Conservation (phyloP, 129 eudicot species). For the Flaveria linearis region DNA sequence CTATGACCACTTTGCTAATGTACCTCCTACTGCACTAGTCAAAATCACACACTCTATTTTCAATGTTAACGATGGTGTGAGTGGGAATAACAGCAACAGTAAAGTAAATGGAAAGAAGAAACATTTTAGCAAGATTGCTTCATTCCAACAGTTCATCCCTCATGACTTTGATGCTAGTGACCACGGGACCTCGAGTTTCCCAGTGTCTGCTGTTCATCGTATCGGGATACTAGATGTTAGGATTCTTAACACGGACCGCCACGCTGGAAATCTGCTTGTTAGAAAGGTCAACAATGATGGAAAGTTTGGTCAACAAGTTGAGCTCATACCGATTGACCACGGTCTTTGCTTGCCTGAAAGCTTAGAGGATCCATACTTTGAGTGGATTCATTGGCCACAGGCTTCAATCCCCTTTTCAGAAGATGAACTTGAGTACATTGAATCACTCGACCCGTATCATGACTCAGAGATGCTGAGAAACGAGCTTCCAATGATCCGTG, state of each 20-base stretch:
- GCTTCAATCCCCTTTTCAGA: conserved; percentile 95
- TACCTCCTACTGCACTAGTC: conserved; percentile 94
- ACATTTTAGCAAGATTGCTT: conserved; percentile 84
- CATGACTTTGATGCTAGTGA: conserved; percentile 99
- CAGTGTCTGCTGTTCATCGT: conserved; percentile 89
- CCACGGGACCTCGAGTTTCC: conserved; percentile 87
- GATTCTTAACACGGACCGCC: conserved; percentile 91
- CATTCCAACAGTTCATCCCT: conserved; percentile 73
- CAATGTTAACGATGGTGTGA: conserved; percentile 74
- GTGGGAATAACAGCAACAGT: conserved; percentile 36
- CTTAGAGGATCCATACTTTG: conserved; percentile 92
- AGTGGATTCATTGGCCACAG: conserved; percentile 99
- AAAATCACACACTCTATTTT: conserved; percentile 86
- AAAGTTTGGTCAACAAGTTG: conserved; percentile 77
- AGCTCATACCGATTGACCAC: conserved; percentile 89
- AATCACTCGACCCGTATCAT: conserved; percentile 60
- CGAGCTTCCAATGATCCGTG: conserved; percentile 92
- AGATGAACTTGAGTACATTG: conserved; percentile 85
- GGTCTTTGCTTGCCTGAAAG: conserved; percentile 94
- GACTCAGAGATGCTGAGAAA: conserved; percentile 67
- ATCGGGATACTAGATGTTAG: conserved; percentile 91
- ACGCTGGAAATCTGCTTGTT: conserved; percentile 82
- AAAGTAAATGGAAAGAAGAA: conserved; percentile 46
- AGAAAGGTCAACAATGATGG: conserved; percentile 61
- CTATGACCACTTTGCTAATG: conserved; percentile 75